A percentile compares a stretch with the other conserved stretches of the same genome.
phyloP scores from a whole-genome alignment of 176 grass and related monocot species.

The Avena atlantica region DNA sequence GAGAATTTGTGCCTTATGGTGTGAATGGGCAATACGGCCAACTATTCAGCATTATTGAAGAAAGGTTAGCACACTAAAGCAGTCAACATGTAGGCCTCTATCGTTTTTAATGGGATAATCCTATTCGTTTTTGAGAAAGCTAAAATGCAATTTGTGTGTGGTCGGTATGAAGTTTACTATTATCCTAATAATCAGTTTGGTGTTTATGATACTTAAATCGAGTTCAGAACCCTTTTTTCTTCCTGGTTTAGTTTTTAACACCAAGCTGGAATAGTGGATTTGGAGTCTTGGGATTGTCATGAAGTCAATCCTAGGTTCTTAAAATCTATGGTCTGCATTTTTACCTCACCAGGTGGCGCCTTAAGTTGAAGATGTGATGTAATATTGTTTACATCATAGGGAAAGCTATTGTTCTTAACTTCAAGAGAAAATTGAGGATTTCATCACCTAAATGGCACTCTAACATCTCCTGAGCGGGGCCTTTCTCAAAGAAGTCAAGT shows the following conservation, averaged over 20 bases:
- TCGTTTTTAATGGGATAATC: neutral
- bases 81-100: neutral
- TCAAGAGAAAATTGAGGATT: constrained; percentile 4
- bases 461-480: neutral
- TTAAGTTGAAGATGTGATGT: neutral
- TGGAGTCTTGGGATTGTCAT: neutral
- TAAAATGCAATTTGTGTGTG: neutral
- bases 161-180: constrained; percentile 4
- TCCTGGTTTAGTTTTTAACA: constrained; percentile 12
- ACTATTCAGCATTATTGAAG: constrained; percentile 77
- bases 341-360: neutral
- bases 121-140: neutral
- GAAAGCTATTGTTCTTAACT: constrained; percentile 1
- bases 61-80: constrained; percentile 60
- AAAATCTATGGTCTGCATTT: neutral
- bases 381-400: neutral
- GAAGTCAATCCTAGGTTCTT: neutral
- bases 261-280: constrained; percentile 1
- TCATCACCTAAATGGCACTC: neutral
- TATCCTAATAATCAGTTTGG: neutral
- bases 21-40: constrained; percentile 71
- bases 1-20: constrained; percentile 87
- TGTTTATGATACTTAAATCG: neutral
- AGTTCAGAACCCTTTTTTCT: neutral
- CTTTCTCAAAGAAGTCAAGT: neutral